These are phyloP conservation scores for Berkeleyomyces rouxiae DNA, from an alignment of 2,329 filamentous ascomycete species.

Conservation along the genomic window DNA sequence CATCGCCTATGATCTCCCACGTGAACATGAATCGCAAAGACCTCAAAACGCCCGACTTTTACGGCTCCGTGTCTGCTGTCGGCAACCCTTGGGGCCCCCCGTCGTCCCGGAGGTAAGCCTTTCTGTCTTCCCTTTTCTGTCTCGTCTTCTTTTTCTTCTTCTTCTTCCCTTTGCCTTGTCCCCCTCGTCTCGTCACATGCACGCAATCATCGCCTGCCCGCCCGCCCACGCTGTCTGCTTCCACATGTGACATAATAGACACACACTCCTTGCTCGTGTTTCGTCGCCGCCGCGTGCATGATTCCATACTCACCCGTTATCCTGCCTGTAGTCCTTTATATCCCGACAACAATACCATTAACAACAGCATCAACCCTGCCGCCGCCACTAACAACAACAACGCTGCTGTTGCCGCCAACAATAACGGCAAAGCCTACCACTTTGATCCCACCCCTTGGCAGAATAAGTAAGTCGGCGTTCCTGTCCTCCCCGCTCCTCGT, in stretches of 20 bases:
- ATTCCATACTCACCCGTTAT: constrained; percentile 5
- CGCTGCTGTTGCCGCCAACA: neutral
- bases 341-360: neutral
- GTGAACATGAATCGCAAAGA: constrained; percentile 14
- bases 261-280: neutral
- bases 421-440: constrained; percentile 7
- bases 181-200: neutral
- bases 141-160: neutral
- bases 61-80: constrained; percentile 7
- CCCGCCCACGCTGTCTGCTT: neutral
- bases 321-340: constrained; percentile 1
- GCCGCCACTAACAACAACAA: neutral
- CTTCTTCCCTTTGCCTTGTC: neutral
- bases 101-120: constrained; percentile 11
- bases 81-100: constrained; percentile 12
- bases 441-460: constrained; percentile 13
- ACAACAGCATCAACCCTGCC: neutral
- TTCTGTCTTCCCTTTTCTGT: neutral
- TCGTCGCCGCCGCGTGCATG: neutral
- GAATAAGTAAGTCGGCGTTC: constrained; percentile 10
- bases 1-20: constrained; percentile 3
- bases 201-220: neutral
- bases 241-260: neutral
- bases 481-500: neutral
- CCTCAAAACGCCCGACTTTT: constrained; percentile 13